Percentiles rank a stretch among this genome's conserved stretches.
phyloP scores from a whole-genome alignment of 768 basidiomycete species.

The Leccinellum rugosiceps region DNA sequence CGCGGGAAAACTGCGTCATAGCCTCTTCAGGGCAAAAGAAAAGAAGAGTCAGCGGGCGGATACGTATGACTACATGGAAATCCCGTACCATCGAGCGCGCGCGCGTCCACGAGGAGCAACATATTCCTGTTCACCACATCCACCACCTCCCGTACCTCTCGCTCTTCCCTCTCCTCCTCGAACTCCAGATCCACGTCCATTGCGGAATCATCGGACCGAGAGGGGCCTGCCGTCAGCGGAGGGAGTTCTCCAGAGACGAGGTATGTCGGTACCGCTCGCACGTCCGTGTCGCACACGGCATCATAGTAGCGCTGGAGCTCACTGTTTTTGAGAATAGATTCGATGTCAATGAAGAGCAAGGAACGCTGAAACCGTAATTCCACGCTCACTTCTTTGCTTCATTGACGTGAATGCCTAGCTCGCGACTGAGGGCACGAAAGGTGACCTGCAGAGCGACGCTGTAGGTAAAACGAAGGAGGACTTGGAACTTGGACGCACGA shows the following conservation, averaged over 20 bases:
- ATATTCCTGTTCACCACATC: constrained; percentile 44
- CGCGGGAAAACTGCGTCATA: constrained; percentile 47
- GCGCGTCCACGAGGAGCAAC: constrained; percentile 59
- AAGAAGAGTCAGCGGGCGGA: background rate
- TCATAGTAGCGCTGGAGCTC: constrained; percentile 60
- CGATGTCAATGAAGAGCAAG: background rate
- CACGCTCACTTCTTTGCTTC: constrained; percentile 66
- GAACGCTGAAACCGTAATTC: background rate
- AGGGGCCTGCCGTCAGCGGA: constrained; percentile 12
- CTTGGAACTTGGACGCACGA: constrained; percentile 30
- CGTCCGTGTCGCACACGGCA: constrained; percentile 35
- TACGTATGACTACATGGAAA: background rate
- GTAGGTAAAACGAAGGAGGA: background rate
- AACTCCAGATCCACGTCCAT: constrained; percentile 38
- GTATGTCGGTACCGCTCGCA: constrained; percentile 57
- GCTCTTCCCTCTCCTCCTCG: constrained; percentile 27
- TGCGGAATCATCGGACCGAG: background rate
- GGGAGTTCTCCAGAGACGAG: constrained; percentile 57
- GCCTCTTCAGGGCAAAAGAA: constrained; percentile 37
- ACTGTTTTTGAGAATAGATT: constrained; percentile 34
- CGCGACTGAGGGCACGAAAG: constrained; percentile 71
- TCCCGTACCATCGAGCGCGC: constrained; percentile 58
- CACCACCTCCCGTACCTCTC: constrained; percentile 33
- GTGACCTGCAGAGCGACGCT: constrained; percentile 53
- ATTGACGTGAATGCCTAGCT: constrained; percentile 70